Base-by-base conservation (phyloP, 768 basidiomycete species). In the Leccinum subtestaceum region DNA sequence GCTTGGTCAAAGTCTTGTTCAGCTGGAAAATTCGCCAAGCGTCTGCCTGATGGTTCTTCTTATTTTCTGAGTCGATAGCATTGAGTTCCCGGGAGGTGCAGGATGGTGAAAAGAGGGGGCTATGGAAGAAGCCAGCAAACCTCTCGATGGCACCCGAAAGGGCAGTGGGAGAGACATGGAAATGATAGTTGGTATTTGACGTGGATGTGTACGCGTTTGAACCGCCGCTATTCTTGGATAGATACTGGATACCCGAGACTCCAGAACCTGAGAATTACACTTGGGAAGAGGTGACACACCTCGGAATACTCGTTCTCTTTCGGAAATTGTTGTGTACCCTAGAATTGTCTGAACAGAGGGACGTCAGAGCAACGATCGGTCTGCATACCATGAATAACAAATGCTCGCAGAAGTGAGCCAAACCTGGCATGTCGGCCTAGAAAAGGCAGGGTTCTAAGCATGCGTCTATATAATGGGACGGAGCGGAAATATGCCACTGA, bases 321-420 rank as follows among this genome's bases (percentile, higher is more conserved):
- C 3, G 94, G 93, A 73, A 87, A 96, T 70, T 85, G 84, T 63
- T 86, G 84, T 10, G 89, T 93, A 19, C 91, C 91, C 91, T 93
- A 43, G 60, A 43, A 23, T 38, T 36, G 46, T 23, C 55, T 63
- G 32, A 57, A 25, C 29, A 55, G 55, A 11, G 1, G 53, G 15
- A 31, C 11, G 11, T 2, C 15, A 49, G 1, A 11, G 25, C 13
- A 40, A 47, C 8, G 34, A 49, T 40, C 34, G 34, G 6, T 32
- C 8, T 5, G 72, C 86, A 61, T 65, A 94, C 95, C 87, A 99
- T 93, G 75, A 99, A 99, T 61, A 97, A 74, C 52, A 99, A 71
- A 73, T 99, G 96, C 72, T 99, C 96, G 75, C 95, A 95, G 70
- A 95, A 95, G 73, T 96, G 93, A 51, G 94, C 94, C 47, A 95